phyloP scores from a whole-genome alignment of 208 protist species.

The Balamuthia mandrillaris region DNA sequence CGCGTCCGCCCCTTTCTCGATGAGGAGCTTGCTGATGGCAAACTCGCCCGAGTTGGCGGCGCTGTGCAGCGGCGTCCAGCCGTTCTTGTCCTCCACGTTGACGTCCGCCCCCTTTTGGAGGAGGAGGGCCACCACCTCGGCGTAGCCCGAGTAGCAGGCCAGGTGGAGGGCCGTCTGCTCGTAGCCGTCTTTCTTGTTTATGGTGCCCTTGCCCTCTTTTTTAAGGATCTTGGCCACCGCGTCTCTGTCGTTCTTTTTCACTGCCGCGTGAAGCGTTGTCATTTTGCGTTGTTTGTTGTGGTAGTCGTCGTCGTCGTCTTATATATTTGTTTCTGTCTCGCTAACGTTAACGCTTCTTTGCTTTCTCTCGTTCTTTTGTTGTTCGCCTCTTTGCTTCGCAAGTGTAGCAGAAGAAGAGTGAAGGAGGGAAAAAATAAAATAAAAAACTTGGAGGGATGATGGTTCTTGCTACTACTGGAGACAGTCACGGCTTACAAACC shows the following conservation, averaged over 20 bases:
- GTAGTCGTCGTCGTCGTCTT: no score
- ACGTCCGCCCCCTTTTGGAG: neutral
- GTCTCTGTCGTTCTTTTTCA: neutral
- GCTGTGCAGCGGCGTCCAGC: constrained; percentile 28
- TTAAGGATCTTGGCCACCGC: neutral
- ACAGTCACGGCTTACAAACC: no score
- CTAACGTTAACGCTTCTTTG: no score
- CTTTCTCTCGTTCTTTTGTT: no score
- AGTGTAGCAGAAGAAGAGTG: no score
- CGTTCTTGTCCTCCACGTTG: neutral
- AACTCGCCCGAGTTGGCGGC: constrained; percentile 26
- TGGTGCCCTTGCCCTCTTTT: neutral
- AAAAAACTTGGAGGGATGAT: no score
- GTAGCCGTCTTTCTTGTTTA: neutral
- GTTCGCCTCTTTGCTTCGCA: no score
- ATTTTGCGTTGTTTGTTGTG: no score
- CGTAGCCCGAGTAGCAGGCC: neutral
- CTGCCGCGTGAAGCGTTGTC: constrained; percentile 25
- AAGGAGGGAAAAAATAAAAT: no score
- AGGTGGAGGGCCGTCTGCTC: constrained; percentile 28
- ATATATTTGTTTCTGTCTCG: no score
- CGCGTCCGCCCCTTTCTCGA: constrained; percentile 3
- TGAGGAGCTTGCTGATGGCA: neutral
- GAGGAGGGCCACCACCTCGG: constrained; percentile 5
- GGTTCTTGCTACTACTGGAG: no score